Evolutionary conservation across 2,329 filamentous ascomycete genomes (phyloP), one percentile per base, ranked within the genome.

Genomic region (Rutstroemia sp.): DNA sequence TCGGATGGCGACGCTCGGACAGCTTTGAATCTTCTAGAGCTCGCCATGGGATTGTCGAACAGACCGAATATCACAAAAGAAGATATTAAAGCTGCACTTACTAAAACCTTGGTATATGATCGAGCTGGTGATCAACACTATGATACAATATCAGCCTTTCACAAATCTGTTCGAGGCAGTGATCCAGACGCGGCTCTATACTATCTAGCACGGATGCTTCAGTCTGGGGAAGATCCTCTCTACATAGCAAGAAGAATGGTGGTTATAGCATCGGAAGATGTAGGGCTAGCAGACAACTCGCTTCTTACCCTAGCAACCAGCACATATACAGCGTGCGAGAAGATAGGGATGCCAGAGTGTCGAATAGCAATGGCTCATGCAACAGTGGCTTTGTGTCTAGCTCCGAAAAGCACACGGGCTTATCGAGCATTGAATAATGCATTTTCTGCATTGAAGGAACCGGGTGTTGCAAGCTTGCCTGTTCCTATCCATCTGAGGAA

Each of bases 71-170:
- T 87, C 61, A 94, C 89, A 0, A 83, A 86, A 60, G 84, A 87
- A 5, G 81, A 84, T 57, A 83, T 99, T 68, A 96, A 96, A 69
- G 77, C 83, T 1, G 81, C 88, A 2, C 78, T 99, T 9, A 97
- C 92, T 2, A 92, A 92, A 69, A 97, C 92, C 0, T 77, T 97
- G 1, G 91, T 97, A 14, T 97, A 97, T 72, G 94, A 99, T 71
- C 84, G 94, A 54, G 89, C 88, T 0, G 92, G 94, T 52, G 94
- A 99, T 72, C 90, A 96, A 70, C 94, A 97, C 73, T 99, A 97
- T 75, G 92, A 99, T 69, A 94, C 89, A 53, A 97, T 99, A 67
- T 95, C 89, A 0, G 94, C 94, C 30, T 94, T 97, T 65, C 94
- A 97, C 78, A 99, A 99, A 68, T 91, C 91, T 2, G 86, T 97